Conservation (phyloP, 2,329 filamentous ascomycete species). For the Talaromyces atroroseus region DNA sequence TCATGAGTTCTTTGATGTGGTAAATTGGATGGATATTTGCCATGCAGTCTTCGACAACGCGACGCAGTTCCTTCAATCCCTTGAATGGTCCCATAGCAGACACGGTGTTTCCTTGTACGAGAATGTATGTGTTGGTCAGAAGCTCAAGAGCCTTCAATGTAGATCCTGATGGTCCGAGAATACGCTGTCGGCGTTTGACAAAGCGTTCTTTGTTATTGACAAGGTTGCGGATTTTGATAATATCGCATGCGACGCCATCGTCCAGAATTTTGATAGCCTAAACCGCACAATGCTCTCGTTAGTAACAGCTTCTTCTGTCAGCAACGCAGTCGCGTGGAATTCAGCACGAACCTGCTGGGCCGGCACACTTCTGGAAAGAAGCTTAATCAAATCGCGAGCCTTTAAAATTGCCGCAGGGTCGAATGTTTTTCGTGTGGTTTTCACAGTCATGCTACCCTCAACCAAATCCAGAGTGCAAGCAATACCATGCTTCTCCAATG, state of each 20-base stretch:
- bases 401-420: conserved; percentile 92
- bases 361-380: conserved; percentile 85
- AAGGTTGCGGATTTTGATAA: conserved; percentile 89
- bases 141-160: conserved; percentile 93
- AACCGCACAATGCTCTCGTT: background rate
- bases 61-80: conserved; percentile 83
- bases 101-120: conserved; percentile 96
- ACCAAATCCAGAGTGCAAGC: conserved; percentile 90
- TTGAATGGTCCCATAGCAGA: conserved; percentile 88
- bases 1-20: conserved; percentile 94
- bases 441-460: conserved; percentile 93
- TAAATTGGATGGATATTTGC: conserved; percentile 84
- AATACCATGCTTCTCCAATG: conserved; percentile 81
- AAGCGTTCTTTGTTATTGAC: conserved; percentile 94
- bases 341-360: conserved; percentile 60
- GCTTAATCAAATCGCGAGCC: conserved; percentile 87
- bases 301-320: conserved; percentile 10
- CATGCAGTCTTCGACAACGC: conserved; percentile 94
- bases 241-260: conserved; percentile 84
- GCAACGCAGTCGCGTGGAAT: background rate
- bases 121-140: conserved; percentile 83
- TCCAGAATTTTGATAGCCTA: conserved; percentile 85
- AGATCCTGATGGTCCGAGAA: conserved; percentile 83
- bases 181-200: conserved; percentile 86
- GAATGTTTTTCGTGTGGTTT: conserved; percentile 84